phyloP scores from a whole-genome alignment of 495 filamentous ascomycete genomes.

The Talaromyces nanjingensis region DNA sequence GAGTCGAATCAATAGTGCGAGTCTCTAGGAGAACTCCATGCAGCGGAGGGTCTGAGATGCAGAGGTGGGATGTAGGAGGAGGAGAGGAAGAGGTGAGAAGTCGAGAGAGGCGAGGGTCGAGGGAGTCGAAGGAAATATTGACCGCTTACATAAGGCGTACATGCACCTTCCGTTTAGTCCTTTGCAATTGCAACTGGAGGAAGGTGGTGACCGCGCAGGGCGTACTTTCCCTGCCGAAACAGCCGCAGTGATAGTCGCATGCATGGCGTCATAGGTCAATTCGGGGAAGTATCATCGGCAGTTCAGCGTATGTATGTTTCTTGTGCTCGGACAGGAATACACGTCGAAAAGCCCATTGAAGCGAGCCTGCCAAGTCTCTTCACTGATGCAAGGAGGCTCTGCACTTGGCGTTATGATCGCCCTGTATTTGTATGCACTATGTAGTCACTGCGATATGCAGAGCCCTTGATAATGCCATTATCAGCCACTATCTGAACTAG shows the following conservation, averaged over 20 bases:
- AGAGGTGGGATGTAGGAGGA: neutral
- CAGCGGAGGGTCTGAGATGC: neutral
- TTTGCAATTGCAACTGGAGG: neutral
- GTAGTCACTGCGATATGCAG: neutral
- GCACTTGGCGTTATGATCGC: neutral
- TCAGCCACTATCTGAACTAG: neutral
- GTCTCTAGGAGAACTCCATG: neutral
- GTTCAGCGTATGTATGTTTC: neutral
- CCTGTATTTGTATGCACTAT: neutral
- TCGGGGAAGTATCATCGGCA: neutral
- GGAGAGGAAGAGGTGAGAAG: neutral
- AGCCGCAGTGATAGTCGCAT: neutral
- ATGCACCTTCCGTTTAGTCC: neutral
- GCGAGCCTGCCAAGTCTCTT: neutral
- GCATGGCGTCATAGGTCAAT: neutral
- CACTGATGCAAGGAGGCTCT: neutral
- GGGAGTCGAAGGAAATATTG: neutral
- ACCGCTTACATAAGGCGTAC: neutral
- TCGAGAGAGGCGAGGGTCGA: neutral
- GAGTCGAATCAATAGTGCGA: constrained; percentile 2
- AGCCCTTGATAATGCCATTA: neutral
- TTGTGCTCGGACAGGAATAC: neutral
- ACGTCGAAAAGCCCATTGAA: neutral
- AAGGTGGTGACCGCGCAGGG: neutral
- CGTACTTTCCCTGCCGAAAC: neutral